Base-by-base conservation (phyloP, 805 yeast species). In the Torulaspora quercuum region DNA sequence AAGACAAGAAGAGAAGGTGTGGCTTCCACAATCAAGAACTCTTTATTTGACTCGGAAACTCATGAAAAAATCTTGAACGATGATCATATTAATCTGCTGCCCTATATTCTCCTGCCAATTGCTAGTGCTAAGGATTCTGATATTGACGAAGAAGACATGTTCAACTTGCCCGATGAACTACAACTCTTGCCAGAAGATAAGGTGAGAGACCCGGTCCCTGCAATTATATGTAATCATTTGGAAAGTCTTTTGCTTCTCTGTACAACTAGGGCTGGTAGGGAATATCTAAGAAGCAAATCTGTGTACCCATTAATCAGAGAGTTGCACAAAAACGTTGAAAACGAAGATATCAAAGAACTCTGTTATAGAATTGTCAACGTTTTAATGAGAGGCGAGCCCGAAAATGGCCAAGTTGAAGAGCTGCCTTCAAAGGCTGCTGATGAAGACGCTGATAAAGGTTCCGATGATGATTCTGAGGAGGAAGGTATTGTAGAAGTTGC, bases 241-340 rank as follows among this genome's bases (percentile, higher is more conserved):
- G 97, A 92, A 60, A 75, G 87, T 41, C 62, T 90, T 28, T 66
- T 92, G 37, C 67, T 92, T 31, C 71, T 92, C 35, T 83, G 92
- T 59, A 79, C 95, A 2, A 80, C 94, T 0, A 72, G 72, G 43
- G 66, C 65, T 6, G 80, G 81, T 31, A 78, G 98, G 66, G 94
- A 83, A 35, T 69, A 70, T 46, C 64, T 92, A 51, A 78, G 97
- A 59, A 71, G 67, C n/a, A 84, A 82, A 55, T 74, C 90, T 2
- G 94, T 86, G 1, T 92, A 92, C 56, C 83, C 95, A 12, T 59
- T 92, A 39, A 70, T 92, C 24, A 80, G 95, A 56, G 97, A 88
- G 64, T 67, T 90, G 35, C 95, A 89, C 53, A 80, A 82, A 53
- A 75, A 63, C 31, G 54, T 63, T 4, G 62, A 64, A 14, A 61